Evolutionary conservation across 257 asterid genomes (phyloP).

Genomic region (Catharanthus roseus): DNA sequence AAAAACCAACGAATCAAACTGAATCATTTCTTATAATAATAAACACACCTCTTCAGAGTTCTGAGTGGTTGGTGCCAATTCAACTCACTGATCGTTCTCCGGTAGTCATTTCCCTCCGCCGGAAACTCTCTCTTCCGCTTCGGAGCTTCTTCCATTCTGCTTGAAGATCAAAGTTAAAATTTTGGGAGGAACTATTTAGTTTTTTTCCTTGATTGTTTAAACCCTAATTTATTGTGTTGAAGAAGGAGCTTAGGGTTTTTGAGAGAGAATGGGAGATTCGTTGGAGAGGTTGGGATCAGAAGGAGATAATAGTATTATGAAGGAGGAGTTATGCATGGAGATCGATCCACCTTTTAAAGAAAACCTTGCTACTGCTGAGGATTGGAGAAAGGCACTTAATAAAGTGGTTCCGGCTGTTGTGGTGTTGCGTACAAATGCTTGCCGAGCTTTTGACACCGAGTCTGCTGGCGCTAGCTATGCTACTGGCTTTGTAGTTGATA

Average conservation of each 20-base stretch:
- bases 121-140: background rate
- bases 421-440: conserved; percentile 90
- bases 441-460: conserved; percentile 92
- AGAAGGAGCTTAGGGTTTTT: conserved; percentile 5
- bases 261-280: conserved; percentile 22
- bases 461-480: conserved; percentile 93
- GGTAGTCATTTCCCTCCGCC: background rate
- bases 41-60: no score
- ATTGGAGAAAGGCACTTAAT: conserved; percentile 85
- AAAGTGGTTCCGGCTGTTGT: conserved; percentile 94
- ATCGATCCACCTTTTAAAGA: conserved; percentile 80
- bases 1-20: no score
- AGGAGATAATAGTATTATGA: conserved; percentile 59
- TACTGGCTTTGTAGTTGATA: conserved; percentile 88
- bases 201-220: background rate
- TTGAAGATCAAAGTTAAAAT: background rate
- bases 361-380: conserved; percentile 69
- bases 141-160: background rate
- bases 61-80: no score
- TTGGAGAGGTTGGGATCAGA: conserved; percentile 77
- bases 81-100: background rate
- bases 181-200: background rate
- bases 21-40: no score
- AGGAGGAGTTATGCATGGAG: conserved; percentile 85
- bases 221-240: conserved; percentile 1